phyloP scores from a whole-genome alignment of 371 early-diverging fungal genomes.

The Syncephalastrum sp. region DNA sequence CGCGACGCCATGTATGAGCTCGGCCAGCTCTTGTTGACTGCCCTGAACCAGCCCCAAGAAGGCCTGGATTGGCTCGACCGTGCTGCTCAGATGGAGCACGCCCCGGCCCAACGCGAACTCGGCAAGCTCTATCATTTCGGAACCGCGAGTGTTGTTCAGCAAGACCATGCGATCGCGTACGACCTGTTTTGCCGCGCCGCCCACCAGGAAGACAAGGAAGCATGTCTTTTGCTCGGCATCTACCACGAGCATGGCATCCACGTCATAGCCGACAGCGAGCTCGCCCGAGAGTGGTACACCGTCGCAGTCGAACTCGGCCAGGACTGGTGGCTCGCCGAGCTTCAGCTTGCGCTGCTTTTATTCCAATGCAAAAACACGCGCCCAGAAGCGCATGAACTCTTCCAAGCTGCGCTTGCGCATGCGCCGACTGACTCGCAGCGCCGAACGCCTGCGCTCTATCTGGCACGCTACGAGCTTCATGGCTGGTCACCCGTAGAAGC shows the following conservation, averaged over 20 bases:
- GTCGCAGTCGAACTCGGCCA: constrained; percentile 23
- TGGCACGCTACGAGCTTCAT: too few species aligned
- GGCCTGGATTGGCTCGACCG: constrained; percentile 24
- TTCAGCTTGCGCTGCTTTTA: constrained; percentile 22
- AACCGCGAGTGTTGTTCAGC: constrained; percentile 17
- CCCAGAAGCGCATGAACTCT: constrained; percentile 13
- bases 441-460: neutral
- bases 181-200: constrained; percentile 41
- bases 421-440: constrained; percentile 1
- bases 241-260: constrained; percentile 44
- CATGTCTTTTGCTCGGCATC: constrained; percentile 35
- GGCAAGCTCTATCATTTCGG: constrained; percentile 37
- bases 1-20: constrained; percentile 41
- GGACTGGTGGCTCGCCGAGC: constrained; percentile 19
- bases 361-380: constrained; percentile 9
- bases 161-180: constrained; percentile 35
- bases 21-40: constrained; percentile 20
- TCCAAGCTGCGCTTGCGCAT: constrained; percentile 13
- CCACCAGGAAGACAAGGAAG: constrained; percentile 28
- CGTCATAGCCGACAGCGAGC: constrained; percentile 19
- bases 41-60: constrained; percentile 9
- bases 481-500: too few species aligned
- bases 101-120: constrained; percentile 33
- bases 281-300: constrained; percentile 35
- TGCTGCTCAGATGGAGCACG: constrained; percentile 25